Evolutionary conservation across 2,329 filamentous ascomycete species (phyloP), one percentile per base, ranked within the genome.

Genomic region (Verticillium albo-atrum): DNA sequence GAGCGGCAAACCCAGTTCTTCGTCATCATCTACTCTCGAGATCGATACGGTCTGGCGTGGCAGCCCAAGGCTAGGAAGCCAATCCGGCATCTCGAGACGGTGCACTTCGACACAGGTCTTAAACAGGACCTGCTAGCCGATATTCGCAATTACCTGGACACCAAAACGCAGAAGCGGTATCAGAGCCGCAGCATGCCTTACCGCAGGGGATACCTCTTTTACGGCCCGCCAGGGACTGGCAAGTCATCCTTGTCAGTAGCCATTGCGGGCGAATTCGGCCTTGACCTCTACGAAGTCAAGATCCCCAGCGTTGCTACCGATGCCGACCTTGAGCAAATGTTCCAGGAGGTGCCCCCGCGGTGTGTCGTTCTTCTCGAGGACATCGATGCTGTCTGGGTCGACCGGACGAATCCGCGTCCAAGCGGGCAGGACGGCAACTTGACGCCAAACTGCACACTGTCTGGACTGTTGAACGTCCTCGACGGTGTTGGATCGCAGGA

Each of bases 401-500:
- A 74, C 9, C 62, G 64, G 7, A 59, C 57, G 1, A 61, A 64
- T 54, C 42, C 42, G n/a, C 42, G 42, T 1, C 42, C 42, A 3
- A 32, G 59, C 15, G 61, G 64, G 4, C 59, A 65, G 4, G 64
- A 68, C 2, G 63, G 62, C 2, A 63, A 61, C 17, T 57, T 42
- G 6, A 55, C 62, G 0, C 66, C 66, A 6, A 68, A 64, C 23
- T 75, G 73, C 60, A 87, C 85, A 0, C 76, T 91, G 1, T 89
- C 87, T 0, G 87, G 85, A 0, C 74, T 91, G 0, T 75, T 91
- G 27, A 91, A 91, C 61, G 84, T 87, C 9, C 81, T 91, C 10
- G 88, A 91, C 63, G 89, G 89, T 2, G 86, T 90, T 0, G 87
- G 86, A 0, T 86, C 85, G 0, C 83, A 85, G 57, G 88, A 91